Evolutionary conservation across 2,329 filamentous ascomycete species (phyloP).

Genomic region (Didymella glomerata): DNA sequence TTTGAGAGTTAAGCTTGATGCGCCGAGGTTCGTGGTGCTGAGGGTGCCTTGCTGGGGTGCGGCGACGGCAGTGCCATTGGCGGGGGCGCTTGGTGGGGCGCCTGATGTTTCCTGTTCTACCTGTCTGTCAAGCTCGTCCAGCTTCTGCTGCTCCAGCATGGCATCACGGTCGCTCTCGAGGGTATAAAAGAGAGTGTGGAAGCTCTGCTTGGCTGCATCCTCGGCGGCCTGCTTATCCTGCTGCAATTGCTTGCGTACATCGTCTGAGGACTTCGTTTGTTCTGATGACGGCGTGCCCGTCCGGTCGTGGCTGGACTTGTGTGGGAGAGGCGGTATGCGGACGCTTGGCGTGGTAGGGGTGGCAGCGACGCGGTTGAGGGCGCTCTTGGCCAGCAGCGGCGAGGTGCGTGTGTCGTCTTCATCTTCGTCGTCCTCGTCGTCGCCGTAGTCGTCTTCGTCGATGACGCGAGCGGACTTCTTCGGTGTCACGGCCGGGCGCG

Average conservation of each 20-base stretch:
- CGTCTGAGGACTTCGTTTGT: conserved; percentile 76
- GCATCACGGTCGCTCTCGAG: conserved; percentile 93
- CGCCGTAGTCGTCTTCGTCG: conserved; percentile 85
- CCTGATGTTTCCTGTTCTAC: conserved; percentile 93
- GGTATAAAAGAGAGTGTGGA: conserved; percentile 93
- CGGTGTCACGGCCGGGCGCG: conserved; percentile 60
- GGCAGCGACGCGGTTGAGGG: conserved; percentile 63
- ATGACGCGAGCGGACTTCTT: conserved; percentile 81
- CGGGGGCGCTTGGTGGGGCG: conserved; percentile 56
- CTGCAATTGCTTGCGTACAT: conserved; percentile 91
- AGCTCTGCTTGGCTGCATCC: conserved; percentile 86
- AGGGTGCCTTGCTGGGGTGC: conserved; percentile 82
- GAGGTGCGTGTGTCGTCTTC: conserved; percentile 57
- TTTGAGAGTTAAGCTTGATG: conserved; percentile 94
- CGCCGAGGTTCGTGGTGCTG: conserved; percentile 92
- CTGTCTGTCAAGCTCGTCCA: conserved; percentile 95
- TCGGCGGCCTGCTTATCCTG: conserved; percentile 91
- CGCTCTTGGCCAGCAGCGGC: conserved; percentile 60
- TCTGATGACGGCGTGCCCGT: conserved; percentile 63
- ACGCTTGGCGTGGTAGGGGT: conserved; percentile 69
- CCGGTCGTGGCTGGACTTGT: conserved; percentile 68
- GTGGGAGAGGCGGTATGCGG: conserved; percentile 72
- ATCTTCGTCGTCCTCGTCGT: conserved; percentile 70
- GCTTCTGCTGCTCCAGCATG: conserved; percentile 96
- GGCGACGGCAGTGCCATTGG: conserved; percentile 59